Evolutionary conservation across 2,329 filamentous ascomycete species (phyloP), one percentile per base, ranked within the genome.

Genomic region (Fusarium sarcochroum): DNA sequence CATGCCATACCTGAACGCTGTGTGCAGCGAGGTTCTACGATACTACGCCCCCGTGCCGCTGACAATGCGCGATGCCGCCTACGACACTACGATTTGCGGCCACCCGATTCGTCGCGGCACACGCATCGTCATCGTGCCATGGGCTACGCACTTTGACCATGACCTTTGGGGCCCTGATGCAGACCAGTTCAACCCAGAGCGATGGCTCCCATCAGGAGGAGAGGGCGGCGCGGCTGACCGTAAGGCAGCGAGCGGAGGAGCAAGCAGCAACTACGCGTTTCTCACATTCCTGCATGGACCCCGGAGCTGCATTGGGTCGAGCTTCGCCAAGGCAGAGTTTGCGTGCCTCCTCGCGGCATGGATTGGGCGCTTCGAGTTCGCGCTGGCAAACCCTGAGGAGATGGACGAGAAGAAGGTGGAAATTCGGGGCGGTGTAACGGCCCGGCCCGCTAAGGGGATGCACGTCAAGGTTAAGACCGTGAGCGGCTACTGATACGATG

Each of bases 201-300:
- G 93, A 15, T 95, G 92, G 92, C 84, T 91, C 75, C 84, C 81
- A 8, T 74, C 77, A 1, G 81, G 77, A n/a, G 77, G 78, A 32
- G 82, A 74, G 32, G 63, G 63, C 44, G 68, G 65, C 66, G 73
- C 73, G 37, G 77, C 76, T 30, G 79, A 80, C 51, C 80, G 78
- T 73, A 70, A 62, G 15, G 82, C 83, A 6, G 89, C 89, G 56
- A 88, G 87, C 41, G 93, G 93, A 8, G 92, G 92, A 10, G 91
- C 93, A 2, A 83, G 85, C 17, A 93, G 86, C 69, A 96, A 95
- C 78, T 97, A 91, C 76, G 87, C 90, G 1, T 90, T 91, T 73
- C 76, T 95, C 79, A 95, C 93, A 0, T 97, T 97, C 80, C 78
- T 97, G 60, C 93, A 97, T 76, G 94, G 94, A 0, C 93, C 94